Percentiles rank a stretch among this genome's conserved stretches.
Evolutionary conservation across 495 filamentous ascomycete genomes (phyloP).

Genomic region (Penicillium antarcticum): DNA sequence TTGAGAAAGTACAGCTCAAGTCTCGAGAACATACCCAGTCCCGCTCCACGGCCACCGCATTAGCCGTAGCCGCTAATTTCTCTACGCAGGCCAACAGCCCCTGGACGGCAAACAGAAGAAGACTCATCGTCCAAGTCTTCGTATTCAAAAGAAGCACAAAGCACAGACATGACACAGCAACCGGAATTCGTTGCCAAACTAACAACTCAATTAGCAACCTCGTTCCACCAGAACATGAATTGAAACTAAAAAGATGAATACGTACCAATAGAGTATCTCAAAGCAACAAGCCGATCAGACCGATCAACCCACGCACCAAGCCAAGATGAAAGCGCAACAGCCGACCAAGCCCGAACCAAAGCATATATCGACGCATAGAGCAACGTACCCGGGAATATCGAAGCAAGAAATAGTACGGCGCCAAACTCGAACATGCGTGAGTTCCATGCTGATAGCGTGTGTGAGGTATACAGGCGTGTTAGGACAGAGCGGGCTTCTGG

Average conservation of each 20-base stretch:
- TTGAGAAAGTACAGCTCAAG: no score
- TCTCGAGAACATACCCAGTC: conserved; percentile 53
- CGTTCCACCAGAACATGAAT: no score
- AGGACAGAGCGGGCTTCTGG: conserved; percentile 16
- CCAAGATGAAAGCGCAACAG: conserved; percentile 35
- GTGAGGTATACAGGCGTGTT: conserved; percentile 50
- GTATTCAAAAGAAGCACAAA: conserved; percentile 21
- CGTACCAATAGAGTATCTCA: conserved; percentile 50
- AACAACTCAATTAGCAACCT: neutral
- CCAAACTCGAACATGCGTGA: conserved; percentile 66
- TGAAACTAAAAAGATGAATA: no score
- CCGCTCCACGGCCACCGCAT: conserved; percentile 61
- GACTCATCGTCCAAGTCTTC: conserved; percentile 13
- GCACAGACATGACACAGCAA: conserved; percentile 35
- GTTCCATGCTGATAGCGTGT: conserved; percentile 70
- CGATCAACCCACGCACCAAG: conserved; percentile 44
- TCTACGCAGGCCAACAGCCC: conserved; percentile 55
- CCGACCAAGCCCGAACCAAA: conserved; percentile 26
- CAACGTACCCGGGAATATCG: conserved; percentile 54
- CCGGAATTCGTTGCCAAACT: conserved; percentile 41
- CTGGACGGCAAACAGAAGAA: conserved; percentile 38
- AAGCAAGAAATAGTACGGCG: conserved; percentile 59
- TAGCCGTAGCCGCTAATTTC: conserved; percentile 51
- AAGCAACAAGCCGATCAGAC: conserved; percentile 44
- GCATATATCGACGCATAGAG: conserved; percentile 42